Evolutionary conservation across 352 stramenopile genomes (phyloP), one percentile per base, ranked within the genome.

Genomic region (Phytophthora brassicae): DNA sequence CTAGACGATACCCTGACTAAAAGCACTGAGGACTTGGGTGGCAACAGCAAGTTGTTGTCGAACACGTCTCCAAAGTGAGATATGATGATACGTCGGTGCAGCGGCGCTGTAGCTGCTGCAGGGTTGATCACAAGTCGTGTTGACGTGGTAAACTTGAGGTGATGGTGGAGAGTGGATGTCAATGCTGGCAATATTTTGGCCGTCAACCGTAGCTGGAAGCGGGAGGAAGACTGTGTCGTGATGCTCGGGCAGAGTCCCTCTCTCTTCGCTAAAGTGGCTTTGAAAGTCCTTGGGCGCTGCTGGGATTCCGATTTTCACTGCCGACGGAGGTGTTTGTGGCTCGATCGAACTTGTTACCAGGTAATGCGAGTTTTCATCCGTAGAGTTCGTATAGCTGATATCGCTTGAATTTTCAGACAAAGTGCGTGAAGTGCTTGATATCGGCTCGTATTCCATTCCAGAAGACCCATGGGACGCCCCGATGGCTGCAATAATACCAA

Each of bases 401-500:
- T 24, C 38, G 38, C n/a, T 44, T 3, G 38, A 44, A 24, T 23
- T 20, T 17, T 23, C n/a, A 24, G 38, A 44, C n/a, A 44, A 3
- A 9, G n/a, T 44, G n/a, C 38, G 38, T 12, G n/a, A n/a, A 17
- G n/a, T 24, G n/a, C 38, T 13, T 31, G 50, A 39, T 12, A 12
- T 26, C 7, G 43, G 24, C 7, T 20, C 14, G 44, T 45, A 9
- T 23, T 35, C 11, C 36, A 13, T 14, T n/a, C n/a, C n/a, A n/a
- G n/a, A n/a, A 1, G 48, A 13, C 9, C 48, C 35, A 13, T 48
- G 43, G 14, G 45, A 29, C 44, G 52, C 60, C 48, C 44, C 52
- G n/a, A 68, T 68, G 13, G 52, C 36, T 49, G 51, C 49, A 19
- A 63, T 63, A 14, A 68, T 29, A 33, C 19, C 60, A 24, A 53